Conservation (phyloP, 2,329 filamentous ascomycete genomes). For the Ophiostoma australiae region DNA sequence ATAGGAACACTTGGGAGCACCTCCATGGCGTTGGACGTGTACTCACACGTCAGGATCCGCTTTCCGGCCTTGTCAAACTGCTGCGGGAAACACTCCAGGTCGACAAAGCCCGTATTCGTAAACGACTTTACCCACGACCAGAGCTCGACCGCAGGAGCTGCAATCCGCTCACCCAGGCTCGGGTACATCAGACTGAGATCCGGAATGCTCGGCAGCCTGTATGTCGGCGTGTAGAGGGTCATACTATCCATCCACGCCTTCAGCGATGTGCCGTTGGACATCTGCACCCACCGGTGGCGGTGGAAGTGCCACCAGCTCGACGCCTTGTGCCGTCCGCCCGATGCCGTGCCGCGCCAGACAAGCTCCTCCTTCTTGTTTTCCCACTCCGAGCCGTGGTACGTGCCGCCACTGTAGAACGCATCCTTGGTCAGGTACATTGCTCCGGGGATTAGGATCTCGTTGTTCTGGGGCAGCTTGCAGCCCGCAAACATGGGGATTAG, state of each 20-base stretch:
- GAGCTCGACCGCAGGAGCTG: slow-evolving; percentile 29
- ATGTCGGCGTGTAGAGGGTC: slow-evolving; percentile 41
- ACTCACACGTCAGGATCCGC: slow-evolving; percentile 35
- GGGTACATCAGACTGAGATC: slow-evolving; percentile 34
- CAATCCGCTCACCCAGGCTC: slow-evolving; percentile 35
- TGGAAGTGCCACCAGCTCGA: slow-evolving; percentile 65
- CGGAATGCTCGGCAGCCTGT: slow-evolving; percentile 41
- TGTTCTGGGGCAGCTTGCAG: slow-evolving; percentile 55
- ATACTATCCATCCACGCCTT: slow-evolving; percentile 40
- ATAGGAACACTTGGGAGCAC: slow-evolving; percentile 38
- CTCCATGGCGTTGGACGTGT: slow-evolving; percentile 37
- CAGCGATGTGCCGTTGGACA: slow-evolving; percentile 62
- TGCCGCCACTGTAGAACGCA: slow-evolving; percentile 54
- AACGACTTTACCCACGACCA: slow-evolving; percentile 42
- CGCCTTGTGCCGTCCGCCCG: slow-evolving; percentile 50
- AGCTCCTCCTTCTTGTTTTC: slow-evolving; percentile 50
- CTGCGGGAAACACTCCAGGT: slow-evolving; percentile 36
- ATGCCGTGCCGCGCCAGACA: slow-evolving; percentile 62
- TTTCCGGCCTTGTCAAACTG: slow-evolving; percentile 25
- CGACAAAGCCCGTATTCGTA: slow-evolving; percentile 43
- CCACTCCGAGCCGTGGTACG: slow-evolving; percentile 53
- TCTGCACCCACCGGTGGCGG: slow-evolving; percentile 64
- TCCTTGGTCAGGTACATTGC: slow-evolving; percentile 59
- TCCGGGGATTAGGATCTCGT: slow-evolving; percentile 57
- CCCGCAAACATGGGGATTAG: slow-evolving; percentile 56